Conservation (phyloP, 2,329 filamentous ascomycete genomes). For the Pyrenophora teres region DNA sequence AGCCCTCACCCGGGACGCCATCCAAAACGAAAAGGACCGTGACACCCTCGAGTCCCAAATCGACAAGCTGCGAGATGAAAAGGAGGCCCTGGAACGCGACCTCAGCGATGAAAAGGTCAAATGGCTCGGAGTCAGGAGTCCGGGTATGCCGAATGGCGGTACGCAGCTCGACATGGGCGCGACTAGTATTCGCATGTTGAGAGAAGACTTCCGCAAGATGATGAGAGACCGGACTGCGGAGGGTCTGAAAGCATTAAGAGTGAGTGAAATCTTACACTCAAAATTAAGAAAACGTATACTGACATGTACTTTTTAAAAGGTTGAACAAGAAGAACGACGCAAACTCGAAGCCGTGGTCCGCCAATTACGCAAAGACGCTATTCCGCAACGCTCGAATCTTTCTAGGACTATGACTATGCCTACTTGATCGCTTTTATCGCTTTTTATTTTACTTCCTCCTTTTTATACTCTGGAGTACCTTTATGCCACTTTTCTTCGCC, state of each 20-base stretch:
- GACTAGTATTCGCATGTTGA: constrained; percentile 70
- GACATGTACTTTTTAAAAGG: constrained; percentile 50
- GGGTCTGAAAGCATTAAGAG: constrained; percentile 66
- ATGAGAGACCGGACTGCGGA: constrained; percentile 73
- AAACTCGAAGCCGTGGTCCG: constrained; percentile 68
- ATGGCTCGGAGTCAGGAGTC: constrained; percentile 65
- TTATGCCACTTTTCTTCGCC: too few relatives aligned
- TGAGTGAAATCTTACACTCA: constrained; percentile 48
- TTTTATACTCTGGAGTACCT: not conserved
- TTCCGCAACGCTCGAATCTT: constrained; percentile 19
- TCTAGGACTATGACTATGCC: constrained; percentile 15
- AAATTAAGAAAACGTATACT: constrained; percentile 10
- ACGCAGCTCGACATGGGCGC: constrained; percentile 52
- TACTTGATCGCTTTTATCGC: not conserved
- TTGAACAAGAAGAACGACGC: constrained; percentile 72
- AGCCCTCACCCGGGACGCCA: constrained; percentile 69
- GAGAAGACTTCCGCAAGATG: constrained; percentile 80
- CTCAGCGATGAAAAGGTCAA: constrained; percentile 70
- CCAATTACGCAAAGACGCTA: constrained; percentile 53
- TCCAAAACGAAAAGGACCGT: constrained; percentile 73
- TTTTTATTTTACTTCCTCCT: not conserved
- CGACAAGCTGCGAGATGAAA: constrained; percentile 66
- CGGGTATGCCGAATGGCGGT: constrained; percentile 46
- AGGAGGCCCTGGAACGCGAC: constrained; percentile 66
- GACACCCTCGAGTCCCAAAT: constrained; percentile 67